Evolutionary conservation across 2,329 filamentous ascomycete species (phyloP).

Genomic region (Stylonectria norvegica): DNA sequence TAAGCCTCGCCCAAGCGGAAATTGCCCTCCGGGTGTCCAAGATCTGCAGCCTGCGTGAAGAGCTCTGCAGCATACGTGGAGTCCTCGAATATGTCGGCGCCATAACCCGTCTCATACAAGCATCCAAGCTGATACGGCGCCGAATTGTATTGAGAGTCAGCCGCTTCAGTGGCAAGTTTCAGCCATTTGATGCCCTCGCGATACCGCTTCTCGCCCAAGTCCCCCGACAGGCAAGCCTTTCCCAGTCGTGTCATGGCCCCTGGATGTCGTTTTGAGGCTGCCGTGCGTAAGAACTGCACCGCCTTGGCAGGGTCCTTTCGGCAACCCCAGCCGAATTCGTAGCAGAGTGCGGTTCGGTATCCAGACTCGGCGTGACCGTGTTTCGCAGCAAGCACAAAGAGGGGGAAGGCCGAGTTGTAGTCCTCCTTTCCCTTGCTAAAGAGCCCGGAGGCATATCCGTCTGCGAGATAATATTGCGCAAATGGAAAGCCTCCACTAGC

Average conservation of each 20-base stretch:
- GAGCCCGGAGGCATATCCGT: constrained; percentile 89
- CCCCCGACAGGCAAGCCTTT: constrained; percentile 82
- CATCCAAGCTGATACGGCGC: constrained; percentile 88
- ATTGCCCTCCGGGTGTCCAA: constrained; percentile 83
- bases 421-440: constrained; percentile 95
- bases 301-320: constrained; percentile 87
- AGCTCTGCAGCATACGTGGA: constrained; percentile 87
- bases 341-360: constrained; percentile 89
- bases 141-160: constrained; percentile 86
- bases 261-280: constrained; percentile 90
- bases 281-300: constrained; percentile 85
- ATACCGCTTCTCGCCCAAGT: constrained; percentile 83
- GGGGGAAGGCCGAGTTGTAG: constrained; percentile 83
- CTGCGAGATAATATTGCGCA: constrained; percentile 94
- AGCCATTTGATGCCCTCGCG: constrained; percentile 94
- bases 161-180: constrained; percentile 85
- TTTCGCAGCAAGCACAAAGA: constrained; percentile 91
- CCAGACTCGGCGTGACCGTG: constrained; percentile 96
- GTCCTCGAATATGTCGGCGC: constrained; percentile 90
- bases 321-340: constrained; percentile 97
- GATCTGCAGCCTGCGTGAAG: constrained; percentile 88
- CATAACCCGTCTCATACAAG: constrained; percentile 89
- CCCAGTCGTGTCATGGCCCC: constrained; percentile 92
- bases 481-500: constrained; percentile 90
- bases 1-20: constrained; percentile 94